Evolutionary conservation across 768 basidiomycete species (phyloP).

Genomic region (Mycena epipterygia): DNA sequence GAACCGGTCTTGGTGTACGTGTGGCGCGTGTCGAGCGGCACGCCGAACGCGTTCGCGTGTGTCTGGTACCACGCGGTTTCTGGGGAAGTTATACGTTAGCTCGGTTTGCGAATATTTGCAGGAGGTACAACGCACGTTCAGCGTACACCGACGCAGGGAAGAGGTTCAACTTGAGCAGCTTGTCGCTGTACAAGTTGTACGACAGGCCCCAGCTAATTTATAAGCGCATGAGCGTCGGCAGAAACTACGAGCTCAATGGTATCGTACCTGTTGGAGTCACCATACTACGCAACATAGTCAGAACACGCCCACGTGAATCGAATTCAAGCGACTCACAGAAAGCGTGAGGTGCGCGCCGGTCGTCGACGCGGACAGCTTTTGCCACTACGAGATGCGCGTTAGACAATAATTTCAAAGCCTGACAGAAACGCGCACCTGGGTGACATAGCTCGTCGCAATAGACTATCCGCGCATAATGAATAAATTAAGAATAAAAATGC

Average conservation of each 20-base stretch:
- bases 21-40: slow-evolving; percentile 42
- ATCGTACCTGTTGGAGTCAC: slow-evolving; percentile 61
- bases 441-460: slow-evolving; percentile 66
- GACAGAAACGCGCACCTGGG: no score
- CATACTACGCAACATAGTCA: slow-evolving; percentile 54
- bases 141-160: slow-evolving; percentile 63
- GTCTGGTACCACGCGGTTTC: slow-evolving; percentile 67
- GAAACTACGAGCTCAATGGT: no score
- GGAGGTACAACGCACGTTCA: slow-evolving; percentile 62
- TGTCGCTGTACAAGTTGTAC: slow-evolving; percentile 76
- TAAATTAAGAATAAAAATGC: not conserved
- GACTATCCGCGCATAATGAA: slow-evolving; percentile 53
- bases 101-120: no score
- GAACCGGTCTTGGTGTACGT: slow-evolving; percentile 70
- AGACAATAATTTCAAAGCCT: no score
- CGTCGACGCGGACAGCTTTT: slow-evolving; percentile 63
- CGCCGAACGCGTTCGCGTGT: slow-evolving; percentile 44
- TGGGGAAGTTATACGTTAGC: no score
- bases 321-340: slow-evolving; percentile 52
- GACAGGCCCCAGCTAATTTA: slow-evolving; percentile 73
- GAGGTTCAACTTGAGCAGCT: slow-evolving; percentile 65
- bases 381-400: no score
- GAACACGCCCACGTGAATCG: not conserved
- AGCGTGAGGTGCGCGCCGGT: slow-evolving; percentile 69
- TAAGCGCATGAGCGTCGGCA: no score